Evolutionary conservation across 2,329 filamentous ascomycete species (phyloP).

Genomic region (Metarhizium brunneum): DNA sequence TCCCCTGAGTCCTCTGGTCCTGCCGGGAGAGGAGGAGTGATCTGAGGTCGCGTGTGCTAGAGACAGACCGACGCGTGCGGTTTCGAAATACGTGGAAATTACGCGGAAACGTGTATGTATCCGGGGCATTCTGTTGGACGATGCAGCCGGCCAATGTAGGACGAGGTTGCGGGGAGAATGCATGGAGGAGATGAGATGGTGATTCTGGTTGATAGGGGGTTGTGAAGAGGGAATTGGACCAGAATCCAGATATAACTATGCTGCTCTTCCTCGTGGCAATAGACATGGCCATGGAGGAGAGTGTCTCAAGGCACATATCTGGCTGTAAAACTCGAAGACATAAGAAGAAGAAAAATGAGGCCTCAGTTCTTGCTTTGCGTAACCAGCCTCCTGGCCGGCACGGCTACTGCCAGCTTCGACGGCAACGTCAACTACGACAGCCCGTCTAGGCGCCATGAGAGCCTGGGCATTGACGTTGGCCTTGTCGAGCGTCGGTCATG

Average conservation of each 20-base stretch:
- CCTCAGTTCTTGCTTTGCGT: background rate
- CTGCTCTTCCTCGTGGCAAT: background rate
- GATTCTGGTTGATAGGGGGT: background rate
- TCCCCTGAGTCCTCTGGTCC: too few species aligned
- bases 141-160: background rate
- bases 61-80: too few species aligned
- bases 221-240: background rate
- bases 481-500: slow-evolving; percentile 47
- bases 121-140: background rate
- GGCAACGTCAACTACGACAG: slow-evolving; percentile 59
- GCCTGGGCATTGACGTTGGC: slow-evolving; percentile 54
- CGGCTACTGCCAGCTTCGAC: slow-evolving; percentile 10
- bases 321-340: background rate
- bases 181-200: background rate
- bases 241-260: background rate
- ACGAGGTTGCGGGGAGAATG: background rate
- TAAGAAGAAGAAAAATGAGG: slow-evolving; percentile 2
- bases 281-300: background rate
- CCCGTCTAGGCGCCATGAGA: slow-evolving; percentile 54
- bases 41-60: background rate
- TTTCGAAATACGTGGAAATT: background rate
- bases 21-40: too few species aligned
- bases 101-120: background rate
- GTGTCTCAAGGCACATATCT: background rate
- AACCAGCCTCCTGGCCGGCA: background rate